phyloP scores from a whole-genome alignment of 495 filamentous ascomycete genomes.

The Aspergillus kassunensis region DNA sequence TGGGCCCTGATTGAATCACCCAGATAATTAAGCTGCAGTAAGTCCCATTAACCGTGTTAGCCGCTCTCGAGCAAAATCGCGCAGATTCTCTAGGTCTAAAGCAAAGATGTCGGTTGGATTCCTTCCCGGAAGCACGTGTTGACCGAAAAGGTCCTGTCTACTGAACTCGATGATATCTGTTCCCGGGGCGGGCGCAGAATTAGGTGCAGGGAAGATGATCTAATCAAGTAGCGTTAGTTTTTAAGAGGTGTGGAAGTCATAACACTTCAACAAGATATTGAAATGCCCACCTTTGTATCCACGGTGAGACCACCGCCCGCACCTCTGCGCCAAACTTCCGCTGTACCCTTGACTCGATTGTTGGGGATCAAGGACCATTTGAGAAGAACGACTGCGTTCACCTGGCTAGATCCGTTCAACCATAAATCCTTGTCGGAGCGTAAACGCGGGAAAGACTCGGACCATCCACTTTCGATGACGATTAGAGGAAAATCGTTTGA shows the following conservation, averaged over 20 bases:
- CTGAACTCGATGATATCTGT: not conserved
- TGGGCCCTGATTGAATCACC: too few species aligned
- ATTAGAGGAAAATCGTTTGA: not conserved
- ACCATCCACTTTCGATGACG: slow-evolving; percentile 1
- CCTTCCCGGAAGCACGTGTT: not conserved
- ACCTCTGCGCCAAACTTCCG: not conserved
- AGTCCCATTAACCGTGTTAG: not conserved
- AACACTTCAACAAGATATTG: too few species aligned
- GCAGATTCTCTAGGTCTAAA: not conserved
- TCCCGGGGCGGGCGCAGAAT: too few species aligned
- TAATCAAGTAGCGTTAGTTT: too few species aligned
- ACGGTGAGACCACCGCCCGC: not conserved
- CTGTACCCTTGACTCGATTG: not conserved
- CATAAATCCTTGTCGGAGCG: slow-evolving; percentile 1
- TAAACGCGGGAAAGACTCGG: not conserved
- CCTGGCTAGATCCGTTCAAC: not conserved
- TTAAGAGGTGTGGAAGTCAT: too few species aligned
- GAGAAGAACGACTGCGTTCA: not conserved
- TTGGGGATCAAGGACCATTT: not conserved
- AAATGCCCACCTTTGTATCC: too few species aligned
- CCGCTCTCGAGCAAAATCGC: not conserved
- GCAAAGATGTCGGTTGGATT: not conserved
- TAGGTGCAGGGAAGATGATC: too few species aligned
- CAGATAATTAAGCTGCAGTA: too few species aligned
- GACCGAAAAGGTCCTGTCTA: not conserved